Evolutionary conservation across 2,329 filamentous ascomycete genomes (phyloP).

Genomic region (Macroventuria anomochaeta): DNA sequence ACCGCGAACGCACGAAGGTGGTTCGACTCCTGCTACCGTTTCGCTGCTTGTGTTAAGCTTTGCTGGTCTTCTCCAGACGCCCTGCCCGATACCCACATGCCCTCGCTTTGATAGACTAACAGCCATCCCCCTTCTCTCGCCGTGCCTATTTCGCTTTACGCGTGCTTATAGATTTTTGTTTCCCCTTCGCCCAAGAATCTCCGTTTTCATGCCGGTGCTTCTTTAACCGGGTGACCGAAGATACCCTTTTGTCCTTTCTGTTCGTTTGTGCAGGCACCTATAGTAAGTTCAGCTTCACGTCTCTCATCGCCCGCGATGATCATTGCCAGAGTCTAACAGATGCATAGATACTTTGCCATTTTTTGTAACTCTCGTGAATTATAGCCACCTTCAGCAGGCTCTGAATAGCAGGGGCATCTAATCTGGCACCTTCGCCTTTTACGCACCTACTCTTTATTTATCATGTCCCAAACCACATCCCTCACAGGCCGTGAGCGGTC

Average conservation of each 20-base stretch:
- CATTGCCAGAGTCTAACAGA: slow-evolving; percentile 25
- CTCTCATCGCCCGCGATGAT: slow-evolving; percentile 13
- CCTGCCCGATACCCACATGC: slow-evolving; percentile 36
- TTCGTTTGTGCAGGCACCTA: slow-evolving; percentile 50
- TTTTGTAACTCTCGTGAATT: slow-evolving; percentile 33
- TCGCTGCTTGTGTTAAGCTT: slow-evolving; percentile 40
- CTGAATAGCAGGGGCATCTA: slow-evolving; percentile 45
- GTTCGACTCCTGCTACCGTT: slow-evolving; percentile 45
- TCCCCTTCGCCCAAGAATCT: slow-evolving; percentile 39
- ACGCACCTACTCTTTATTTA: slow-evolving; percentile 16
- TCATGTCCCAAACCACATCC: slow-evolving; percentile 41
- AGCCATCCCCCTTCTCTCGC: slow-evolving; percentile 24
- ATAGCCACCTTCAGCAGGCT: slow-evolving; percentile 49
- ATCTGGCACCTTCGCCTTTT: slow-evolving; percentile 25
- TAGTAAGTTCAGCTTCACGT: slow-evolving; percentile 39
- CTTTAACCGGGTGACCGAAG: slow-evolving; percentile 46
- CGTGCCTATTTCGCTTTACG: slow-evolving; percentile 23
- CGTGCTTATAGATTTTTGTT: slow-evolving; percentile 51
- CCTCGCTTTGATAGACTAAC: slow-evolving; percentile 39
- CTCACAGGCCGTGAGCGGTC: slow-evolving; percentile 66
- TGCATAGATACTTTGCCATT: slow-evolving; percentile 41
- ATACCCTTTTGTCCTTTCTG: slow-evolving; percentile 36
- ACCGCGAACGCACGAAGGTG: slow-evolving; percentile 34
- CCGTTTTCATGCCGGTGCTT: slow-evolving; percentile 49
- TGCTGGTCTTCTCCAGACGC: slow-evolving; percentile 37